A percentile compares a stretch with the other conserved stretches of the same genome.
These are phyloP conservation scores for Hura crepitans DNA, from an alignment of 441 rosid genomes.

Conservation along the genomic window DNA sequence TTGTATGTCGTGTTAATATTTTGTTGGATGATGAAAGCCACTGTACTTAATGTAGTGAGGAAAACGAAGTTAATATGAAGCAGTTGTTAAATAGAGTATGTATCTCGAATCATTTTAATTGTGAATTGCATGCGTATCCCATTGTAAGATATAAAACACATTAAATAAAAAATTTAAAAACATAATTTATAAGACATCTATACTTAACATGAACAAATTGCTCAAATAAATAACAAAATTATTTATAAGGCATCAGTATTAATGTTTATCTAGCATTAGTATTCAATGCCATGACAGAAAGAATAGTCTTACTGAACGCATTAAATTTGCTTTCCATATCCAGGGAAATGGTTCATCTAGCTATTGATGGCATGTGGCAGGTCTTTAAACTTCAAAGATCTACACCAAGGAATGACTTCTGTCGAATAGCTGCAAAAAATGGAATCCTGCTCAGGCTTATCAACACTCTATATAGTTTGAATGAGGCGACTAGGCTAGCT, in stretches of 20 bases:
- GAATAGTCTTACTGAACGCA: constrained; percentile 1
- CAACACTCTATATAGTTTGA: constrained; percentile 94
- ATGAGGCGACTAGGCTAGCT: constrained; percentile 89
- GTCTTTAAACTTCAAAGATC: constrained; percentile 94
- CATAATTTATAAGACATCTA: too few species aligned
- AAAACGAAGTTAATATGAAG: too few species aligned
- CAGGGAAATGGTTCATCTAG: constrained; percentile 99
- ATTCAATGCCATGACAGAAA: not conserved
- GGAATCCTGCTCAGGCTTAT: constrained; percentile 81
- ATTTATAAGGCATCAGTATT: not conserved
- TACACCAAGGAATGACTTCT: constrained; percentile 89
- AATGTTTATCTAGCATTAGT: not conserved
- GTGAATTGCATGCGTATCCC: too few species aligned
- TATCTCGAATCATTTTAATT: too few species aligned
- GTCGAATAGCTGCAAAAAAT: constrained; percentile 91
- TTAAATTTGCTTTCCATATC: constrained; percentile 31
- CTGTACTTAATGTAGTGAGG: too few species aligned
- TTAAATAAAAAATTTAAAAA: too few species aligned
- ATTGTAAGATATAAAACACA: too few species aligned
- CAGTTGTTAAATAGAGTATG: too few species aligned
- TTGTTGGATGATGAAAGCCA: too few species aligned
- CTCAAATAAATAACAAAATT: too few species aligned
- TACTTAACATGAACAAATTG: too few species aligned
- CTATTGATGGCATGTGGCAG: constrained; percentile 99
- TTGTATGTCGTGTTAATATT: too few species aligned